Percentiles rank a stretch among this genome's conserved stretches.
phyloP scores from a whole-genome alignment of 108 stramenopile genomes.

The Epithemia pelagica region DNA sequence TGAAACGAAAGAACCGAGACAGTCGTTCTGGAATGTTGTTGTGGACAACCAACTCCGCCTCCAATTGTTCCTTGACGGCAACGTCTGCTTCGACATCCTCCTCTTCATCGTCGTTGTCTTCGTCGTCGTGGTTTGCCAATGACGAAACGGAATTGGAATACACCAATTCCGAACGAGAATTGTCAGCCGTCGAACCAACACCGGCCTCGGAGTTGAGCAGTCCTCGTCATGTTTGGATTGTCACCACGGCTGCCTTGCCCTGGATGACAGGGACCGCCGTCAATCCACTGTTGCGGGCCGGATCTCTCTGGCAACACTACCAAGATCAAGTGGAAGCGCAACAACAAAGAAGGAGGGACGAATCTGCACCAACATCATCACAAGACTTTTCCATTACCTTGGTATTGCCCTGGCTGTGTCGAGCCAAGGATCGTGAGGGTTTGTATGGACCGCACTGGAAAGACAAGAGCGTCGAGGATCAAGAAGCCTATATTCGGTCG shows the following conservation, averaged over 20 bases:
- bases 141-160: slow-evolving; percentile 24
- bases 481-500: slow-evolving; percentile 60
- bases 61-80: background rate
- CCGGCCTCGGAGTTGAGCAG: slow-evolving; percentile 34
- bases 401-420: slow-evolving; percentile 66
- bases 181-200: slow-evolving; percentile 3
- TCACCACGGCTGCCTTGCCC: slow-evolving; percentile 66
- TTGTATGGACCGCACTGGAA: slow-evolving; percentile 42
- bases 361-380: no score
- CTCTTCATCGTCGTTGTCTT: background rate
- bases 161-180: slow-evolving; percentile 23
- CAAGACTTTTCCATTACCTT: slow-evolving; percentile 13
- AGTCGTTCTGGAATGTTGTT: background rate
- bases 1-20: background rate
- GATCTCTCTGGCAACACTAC: slow-evolving; percentile 35
- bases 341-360: background rate
- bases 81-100: background rate
- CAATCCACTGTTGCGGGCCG: slow-evolving; percentile 64
- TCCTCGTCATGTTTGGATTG: slow-evolving; percentile 22
- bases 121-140: slow-evolving; percentile 13
- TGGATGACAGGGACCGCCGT: slow-evolving; percentile 81
- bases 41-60: background rate
- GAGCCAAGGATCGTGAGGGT: slow-evolving; percentile 30
- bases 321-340: slow-evolving; percentile 12
- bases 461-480: slow-evolving; percentile 47